Base-by-base conservation (phyloP, 2,329 filamentous ascomycete genomes). In the Aspergillus tamarii region DNA sequence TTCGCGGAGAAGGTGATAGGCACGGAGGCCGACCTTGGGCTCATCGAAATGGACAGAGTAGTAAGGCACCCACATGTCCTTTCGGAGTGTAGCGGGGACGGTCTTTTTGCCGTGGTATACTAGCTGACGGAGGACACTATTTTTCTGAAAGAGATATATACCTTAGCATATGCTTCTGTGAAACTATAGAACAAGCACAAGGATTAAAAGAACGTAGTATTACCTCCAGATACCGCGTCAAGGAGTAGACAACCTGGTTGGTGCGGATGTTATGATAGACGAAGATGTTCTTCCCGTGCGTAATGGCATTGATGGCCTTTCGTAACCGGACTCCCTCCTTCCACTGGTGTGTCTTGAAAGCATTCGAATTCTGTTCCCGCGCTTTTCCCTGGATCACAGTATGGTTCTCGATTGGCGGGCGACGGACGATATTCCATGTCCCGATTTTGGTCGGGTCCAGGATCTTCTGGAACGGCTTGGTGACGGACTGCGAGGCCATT, bases 31-130 rank as follows among this genome's bases (percentile, higher is more conserved):
- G 65, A 82, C 74, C 56, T 74, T 73, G 48, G 80, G 66, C 48
- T 81, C 76, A 32, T 84, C 82, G 68, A 89, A 87, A 65, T 84
- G 82, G 56, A 89, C 78, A 30, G 84, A 84, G 72, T 82, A 87
- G 73, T 88, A 84, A 0, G 87, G 87, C 16, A 78, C 78, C 88
- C 88, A 90, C 73, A 88, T 80, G 73, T 90, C 88, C 72, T 85
- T 86, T 65, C 88, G 87, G 57, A 89, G 77, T 9, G 74, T 75
- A 46, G 84, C 76, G 32, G 87, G 87, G 26, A 86, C 81, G 57
- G 86, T 86, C 74, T 89, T 88, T 72, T 89, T 89, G 77, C 87
- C 87, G 54, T 87, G 83, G 76, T 85, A 88, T 66, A 87, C 77
- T 34, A 89, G 79, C 78, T 89, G 88, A 32, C 82, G 81, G 64